Conservation (phyloP, 331 rosid genomes). For the Malus hybrid region DNA sequence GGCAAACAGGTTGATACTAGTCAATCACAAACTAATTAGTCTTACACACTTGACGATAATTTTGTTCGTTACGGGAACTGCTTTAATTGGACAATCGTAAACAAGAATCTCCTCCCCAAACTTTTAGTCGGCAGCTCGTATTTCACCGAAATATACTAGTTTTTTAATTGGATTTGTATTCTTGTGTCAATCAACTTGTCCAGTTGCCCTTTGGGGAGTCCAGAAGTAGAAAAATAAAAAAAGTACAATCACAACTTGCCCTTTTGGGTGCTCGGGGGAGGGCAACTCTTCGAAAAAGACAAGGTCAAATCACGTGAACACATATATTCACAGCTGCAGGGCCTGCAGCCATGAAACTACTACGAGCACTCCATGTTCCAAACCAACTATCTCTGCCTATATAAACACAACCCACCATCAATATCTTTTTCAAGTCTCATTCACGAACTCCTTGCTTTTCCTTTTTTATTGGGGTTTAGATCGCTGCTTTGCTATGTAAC, state of each 20-base stretch:
- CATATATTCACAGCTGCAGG: background rate
- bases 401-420: background rate
- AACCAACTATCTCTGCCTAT: background rate
- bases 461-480: background rate
- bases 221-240: background rate
- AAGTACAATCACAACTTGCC: no score
- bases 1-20: no score
- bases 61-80: no score
- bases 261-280: no score
- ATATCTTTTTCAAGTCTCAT: conserved; percentile 7
- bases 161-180: background rate
- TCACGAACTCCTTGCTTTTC: background rate
- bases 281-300: background rate
- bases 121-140: no score
- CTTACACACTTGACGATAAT: no score
- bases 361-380: background rate
- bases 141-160: no score
- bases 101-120: no score
- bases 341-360: no score
- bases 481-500: background rate
- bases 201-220: background rate
- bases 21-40: no score
- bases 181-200: background rate
- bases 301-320: conserved; percentile 13
- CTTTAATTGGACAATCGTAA: no score